Conservation (phyloP, 2,329 filamentous ascomycete species). For the Mycosphaerelloides madeirae region DNA sequence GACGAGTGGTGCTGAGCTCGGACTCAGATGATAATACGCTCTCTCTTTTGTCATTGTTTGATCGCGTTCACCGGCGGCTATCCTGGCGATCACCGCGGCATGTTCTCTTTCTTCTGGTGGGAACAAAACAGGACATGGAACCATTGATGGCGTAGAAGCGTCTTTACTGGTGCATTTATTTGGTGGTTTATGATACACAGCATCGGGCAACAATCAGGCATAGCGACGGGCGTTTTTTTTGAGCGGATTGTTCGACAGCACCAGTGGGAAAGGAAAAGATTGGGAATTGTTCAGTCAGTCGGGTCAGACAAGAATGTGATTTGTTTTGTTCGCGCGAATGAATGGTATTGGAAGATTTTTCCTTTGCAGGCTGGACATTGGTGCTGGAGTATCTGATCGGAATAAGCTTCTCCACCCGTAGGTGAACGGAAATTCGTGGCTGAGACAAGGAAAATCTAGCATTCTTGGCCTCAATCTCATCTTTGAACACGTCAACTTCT, state of each 20-base stretch:
- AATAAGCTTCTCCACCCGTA: too few species aligned
- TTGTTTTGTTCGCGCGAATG: neutral
- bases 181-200: conserved; percentile 1
- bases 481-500: too few species aligned
- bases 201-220: too few species aligned
- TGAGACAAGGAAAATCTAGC: too few species aligned
- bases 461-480: too few species aligned
- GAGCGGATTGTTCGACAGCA: neutral
- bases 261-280: neutral
- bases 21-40: neutral
- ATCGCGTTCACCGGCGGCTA: neutral
- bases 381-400: too few species aligned
- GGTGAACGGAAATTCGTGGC: too few species aligned
- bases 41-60: neutral
- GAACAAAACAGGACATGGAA: neutral
- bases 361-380: too few species aligned
- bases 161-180: too few species aligned
- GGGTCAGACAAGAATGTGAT: neutral
- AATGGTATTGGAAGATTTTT: too few species aligned
- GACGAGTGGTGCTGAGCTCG: conserved; percentile 3
- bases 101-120: neutral
- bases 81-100: neutral
- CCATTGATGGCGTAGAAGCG: neutral
- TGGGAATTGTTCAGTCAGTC: too few species aligned
- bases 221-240: too few species aligned